A percentile compares a stretch with the other conserved stretches of the same genome.
Conservation (phyloP, 176 grass and related monocot genomes). For the Cymbopogon citratus region DNA sequence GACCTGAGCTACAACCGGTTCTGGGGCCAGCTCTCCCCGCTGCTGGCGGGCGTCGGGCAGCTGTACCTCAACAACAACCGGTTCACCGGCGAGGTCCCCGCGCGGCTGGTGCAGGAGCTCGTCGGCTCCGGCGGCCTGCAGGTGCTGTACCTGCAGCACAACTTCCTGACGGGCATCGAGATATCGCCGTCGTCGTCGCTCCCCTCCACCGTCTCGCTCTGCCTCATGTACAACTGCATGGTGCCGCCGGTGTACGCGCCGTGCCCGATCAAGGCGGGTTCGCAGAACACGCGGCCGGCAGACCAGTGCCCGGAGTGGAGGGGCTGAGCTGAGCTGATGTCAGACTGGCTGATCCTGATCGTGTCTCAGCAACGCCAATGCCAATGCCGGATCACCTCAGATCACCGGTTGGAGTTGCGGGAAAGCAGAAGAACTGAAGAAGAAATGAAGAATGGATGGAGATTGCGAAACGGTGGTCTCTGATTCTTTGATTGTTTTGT, state of each 20-base stretch:
- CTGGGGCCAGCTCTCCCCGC: constrained; percentile 65
- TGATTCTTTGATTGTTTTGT: constrained; percentile 91
- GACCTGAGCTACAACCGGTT: constrained; percentile 87
- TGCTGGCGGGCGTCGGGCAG: constrained; percentile 61
- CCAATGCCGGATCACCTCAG: constrained; percentile 35
- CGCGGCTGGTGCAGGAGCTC: constrained; percentile 74
- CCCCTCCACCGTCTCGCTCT: constrained; percentile 71
- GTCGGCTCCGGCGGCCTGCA: constrained; percentile 62
- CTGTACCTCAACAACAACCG: constrained; percentile 97
- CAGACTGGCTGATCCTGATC: neutral
- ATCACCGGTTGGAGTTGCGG: constrained; percentile 20
- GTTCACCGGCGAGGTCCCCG: constrained; percentile 85
- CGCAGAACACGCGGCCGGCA: constrained; percentile 75
- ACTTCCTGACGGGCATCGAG: constrained; percentile 85
- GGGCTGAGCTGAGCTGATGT: constrained; percentile 17
- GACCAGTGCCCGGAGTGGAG: constrained; percentile 94
- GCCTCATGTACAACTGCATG: constrained; percentile 98
- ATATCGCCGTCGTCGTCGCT: constrained; percentile 69
- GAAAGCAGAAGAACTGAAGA: neutral
- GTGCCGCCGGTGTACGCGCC: constrained; percentile 80
- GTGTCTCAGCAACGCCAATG: neutral
- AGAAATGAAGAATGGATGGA: neutral
- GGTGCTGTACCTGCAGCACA: constrained; percentile 95
- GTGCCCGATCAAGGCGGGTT: constrained; percentile 90
- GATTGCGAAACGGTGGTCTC: constrained; percentile 31